A percentile compares a stretch with the other conserved stretches of the same genome.
Conservation (phyloP, 768 basidiomycete genomes). For the Cystobasidium onofrii region DNA sequence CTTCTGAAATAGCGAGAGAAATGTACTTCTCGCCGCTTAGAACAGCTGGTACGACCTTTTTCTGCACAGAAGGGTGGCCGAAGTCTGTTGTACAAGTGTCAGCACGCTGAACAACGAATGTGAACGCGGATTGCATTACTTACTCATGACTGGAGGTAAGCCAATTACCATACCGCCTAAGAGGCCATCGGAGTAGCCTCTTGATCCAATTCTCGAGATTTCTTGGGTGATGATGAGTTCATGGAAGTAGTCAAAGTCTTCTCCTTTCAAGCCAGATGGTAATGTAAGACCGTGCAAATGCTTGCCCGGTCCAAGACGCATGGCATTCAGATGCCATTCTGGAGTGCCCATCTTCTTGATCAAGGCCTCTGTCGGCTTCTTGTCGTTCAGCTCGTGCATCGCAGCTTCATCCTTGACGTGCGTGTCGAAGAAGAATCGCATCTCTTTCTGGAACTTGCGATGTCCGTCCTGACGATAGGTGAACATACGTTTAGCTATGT, state of each 20-base stretch:
- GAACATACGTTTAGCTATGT: no score
- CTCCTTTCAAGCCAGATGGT: slow-evolving; percentile 64
- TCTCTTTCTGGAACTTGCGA: slow-evolving; percentile 56
- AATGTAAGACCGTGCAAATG: slow-evolving; percentile 71
- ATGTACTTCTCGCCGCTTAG: slow-evolving; percentile 59
- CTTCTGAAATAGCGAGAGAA: slow-evolving; percentile 73
- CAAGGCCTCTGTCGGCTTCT: slow-evolving; percentile 67
- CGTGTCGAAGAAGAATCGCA: slow-evolving; percentile 63
- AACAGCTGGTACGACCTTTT: slow-evolving; percentile 64
- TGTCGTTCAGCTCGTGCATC: slow-evolving; percentile 78
- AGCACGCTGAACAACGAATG: no score
- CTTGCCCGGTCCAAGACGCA: slow-evolving; percentile 85
- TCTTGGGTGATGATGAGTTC: slow-evolving; percentile 77
- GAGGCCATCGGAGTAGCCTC: slow-evolving; percentile 74
- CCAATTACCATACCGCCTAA: slow-evolving; percentile 41
- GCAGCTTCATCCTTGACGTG: slow-evolving; percentile 65
- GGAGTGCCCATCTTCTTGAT: slow-evolving; percentile 64
- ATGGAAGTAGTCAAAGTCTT: slow-evolving; percentile 87
- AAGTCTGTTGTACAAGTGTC: slow-evolving; percentile 51
- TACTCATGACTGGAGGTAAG: slow-evolving; percentile 53
- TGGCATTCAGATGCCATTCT: slow-evolving; percentile 63
- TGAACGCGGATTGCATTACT: not conserved
- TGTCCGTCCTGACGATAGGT: slow-evolving; percentile 60
- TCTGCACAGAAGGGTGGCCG: slow-evolving; percentile 61
- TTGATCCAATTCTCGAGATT: slow-evolving; percentile 56